These are phyloP conservation scores for Mycosphaerella arachidis DNA, from an alignment of 2,329 filamentous ascomycete species.

Conservation along the genomic window DNA sequence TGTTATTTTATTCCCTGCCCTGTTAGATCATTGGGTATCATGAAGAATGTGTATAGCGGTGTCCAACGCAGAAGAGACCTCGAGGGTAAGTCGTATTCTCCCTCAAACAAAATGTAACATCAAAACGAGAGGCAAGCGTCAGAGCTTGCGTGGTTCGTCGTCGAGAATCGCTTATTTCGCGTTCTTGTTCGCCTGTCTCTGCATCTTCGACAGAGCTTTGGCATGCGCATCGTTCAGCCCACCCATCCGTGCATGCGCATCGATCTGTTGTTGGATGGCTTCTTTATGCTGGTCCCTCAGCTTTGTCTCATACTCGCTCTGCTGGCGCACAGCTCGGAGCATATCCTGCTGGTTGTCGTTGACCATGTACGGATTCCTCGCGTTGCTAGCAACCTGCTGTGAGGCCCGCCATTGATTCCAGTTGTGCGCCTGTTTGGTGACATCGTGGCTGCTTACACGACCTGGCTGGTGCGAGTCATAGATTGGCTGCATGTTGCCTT, in stretches of 20 bases:
- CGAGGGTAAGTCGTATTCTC: too few species aligned
- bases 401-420: slow-evolving; percentile 54
- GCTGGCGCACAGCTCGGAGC: slow-evolving; percentile 57
- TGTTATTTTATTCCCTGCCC: not conserved
- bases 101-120: too few species aligned
- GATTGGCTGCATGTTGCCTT: slow-evolving; percentile 5
- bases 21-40: slow-evolving; percentile 2
- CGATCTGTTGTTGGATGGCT: slow-evolving; percentile 60
- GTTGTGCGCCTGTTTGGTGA: slow-evolving; percentile 41
- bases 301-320: slow-evolving; percentile 51
- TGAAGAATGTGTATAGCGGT: not conserved
- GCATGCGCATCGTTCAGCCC: slow-evolving; percentile 72
- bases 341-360: slow-evolving; percentile 40
- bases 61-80: too few species aligned
- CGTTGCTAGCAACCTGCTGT: slow-evolving; percentile 43
- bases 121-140: too few species aligned
- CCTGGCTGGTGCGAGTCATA: slow-evolving; percentile 56
- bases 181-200: slow-evolving; percentile 43
- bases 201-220: slow-evolving; percentile 76
- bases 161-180: not conserved
- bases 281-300: slow-evolving; percentile 57
- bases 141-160: not conserved
- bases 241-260: slow-evolving; percentile 70
- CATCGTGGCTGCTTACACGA: slow-evolving; percentile 43
- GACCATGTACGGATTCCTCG: slow-evolving; percentile 21